A percentile compares a stretch with the other conserved stretches of the same genome.
Conservation (phyloP, 352 stramenopile species). For the Globisporangium polare region DNA sequence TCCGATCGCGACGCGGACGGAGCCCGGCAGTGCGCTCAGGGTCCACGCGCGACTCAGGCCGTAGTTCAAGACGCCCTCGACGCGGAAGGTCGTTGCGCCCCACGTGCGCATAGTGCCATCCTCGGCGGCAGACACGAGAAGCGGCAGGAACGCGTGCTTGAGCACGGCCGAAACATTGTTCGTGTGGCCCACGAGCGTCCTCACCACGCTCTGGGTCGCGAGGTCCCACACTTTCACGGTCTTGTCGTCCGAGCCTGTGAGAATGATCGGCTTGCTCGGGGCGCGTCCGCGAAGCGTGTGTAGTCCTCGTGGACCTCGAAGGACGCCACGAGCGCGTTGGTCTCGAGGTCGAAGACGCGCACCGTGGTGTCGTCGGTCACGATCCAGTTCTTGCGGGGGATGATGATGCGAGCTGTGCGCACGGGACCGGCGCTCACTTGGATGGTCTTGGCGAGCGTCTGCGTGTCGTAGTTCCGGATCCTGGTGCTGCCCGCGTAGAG, state of each 20-base stretch:
- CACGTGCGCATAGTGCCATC: background rate
- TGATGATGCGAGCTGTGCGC: too few relatives aligned
- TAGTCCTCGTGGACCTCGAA: too few relatives aligned
- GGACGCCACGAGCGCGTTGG: too few relatives aligned
- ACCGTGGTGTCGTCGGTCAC: too few relatives aligned
- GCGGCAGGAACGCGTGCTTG: background rate
- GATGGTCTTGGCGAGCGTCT: slow-evolving; percentile 96
- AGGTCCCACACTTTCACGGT: background rate
- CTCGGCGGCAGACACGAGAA: background rate
- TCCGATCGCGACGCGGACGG: background rate
- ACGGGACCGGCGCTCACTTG: too few relatives aligned
- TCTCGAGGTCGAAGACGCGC: too few relatives aligned
- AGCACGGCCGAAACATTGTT: background rate
- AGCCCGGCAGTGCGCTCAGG: background rate
- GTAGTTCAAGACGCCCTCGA: background rate
- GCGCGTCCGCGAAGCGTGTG: too few relatives aligned
- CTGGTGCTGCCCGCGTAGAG: slow-evolving; percentile 98
- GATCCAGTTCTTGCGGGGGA: too few relatives aligned
- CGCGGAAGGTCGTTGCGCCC: background rate
- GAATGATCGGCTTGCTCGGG: background rate
- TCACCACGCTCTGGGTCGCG: background rate
- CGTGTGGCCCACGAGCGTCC: background rate
- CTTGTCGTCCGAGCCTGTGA: background rate
- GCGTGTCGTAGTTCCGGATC: slow-evolving; percentile 98
- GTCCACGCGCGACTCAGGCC: background rate